Evolutionary conservation across 768 basidiomycete species (phyloP), one percentile per base, ranked within the genome.

Genomic region (Daedaleopsis sinensis): DNA sequence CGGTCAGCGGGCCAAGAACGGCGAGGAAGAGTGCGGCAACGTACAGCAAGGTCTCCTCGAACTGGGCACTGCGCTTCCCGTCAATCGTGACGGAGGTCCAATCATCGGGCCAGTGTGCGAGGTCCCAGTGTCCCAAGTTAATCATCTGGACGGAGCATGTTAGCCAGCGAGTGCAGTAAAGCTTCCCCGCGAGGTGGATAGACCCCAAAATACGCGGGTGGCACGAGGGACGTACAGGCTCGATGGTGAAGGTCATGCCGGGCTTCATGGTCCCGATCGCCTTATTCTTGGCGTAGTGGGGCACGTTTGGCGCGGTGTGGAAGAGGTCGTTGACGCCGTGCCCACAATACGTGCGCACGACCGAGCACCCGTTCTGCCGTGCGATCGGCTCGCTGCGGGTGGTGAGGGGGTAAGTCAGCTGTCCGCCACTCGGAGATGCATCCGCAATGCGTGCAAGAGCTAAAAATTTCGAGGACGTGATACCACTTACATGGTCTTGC

Each of bases 61-160:
- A 99, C 70, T 99, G 97, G 1, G 97, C 97, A 62, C 93, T 95
- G 58, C 84, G 80, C 73, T 90, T 91, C 23, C 95, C 96, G 74
- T 98, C 96, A 13, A 83, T 75, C 5, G 97, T 99, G 21, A 90
- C 93, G 1, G 96, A 94, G 3, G 96, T 98, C 96, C 96, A 98
- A 70, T 94, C 89, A 73, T 96, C 94, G 36, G 90, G 89, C 95
- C 95, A 94, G 71, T 94, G 93, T 21, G 88, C 80, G 57, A 86
- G 84, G 35, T 84, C 84, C 87, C 89, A 91, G 54, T 82, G 80
- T 6, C 96, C 96, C 19, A 93, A 73, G 73, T 98, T 98, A 66
- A 97, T 88, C 96, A 98, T 98, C 85, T 96, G 73, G 19, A 43
- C 35, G 9, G 15, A 18, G 32, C 38, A 21, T 6, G n/a, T n/a